Base-by-base conservation (phyloP, 83 land plant species). In the Diphasiastrum complanatum region DNA sequence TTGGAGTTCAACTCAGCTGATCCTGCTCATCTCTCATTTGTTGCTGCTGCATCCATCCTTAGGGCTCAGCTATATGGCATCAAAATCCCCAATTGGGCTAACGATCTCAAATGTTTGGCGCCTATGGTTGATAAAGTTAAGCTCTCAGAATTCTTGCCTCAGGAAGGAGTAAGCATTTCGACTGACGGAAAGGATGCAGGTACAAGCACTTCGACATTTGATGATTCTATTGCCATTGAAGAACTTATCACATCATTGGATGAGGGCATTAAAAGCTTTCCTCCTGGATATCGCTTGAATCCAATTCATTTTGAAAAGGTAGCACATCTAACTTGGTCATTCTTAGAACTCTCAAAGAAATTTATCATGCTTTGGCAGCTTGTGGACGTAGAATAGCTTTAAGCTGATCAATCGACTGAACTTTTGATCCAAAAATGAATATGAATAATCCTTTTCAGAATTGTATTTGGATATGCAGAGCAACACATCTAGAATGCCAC, bases 21-120 rank as follows among this genome's bases (percentile, higher is more conserved):
- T 54, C 58, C 58, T 23, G 11, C 58, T n/a, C 58, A 54, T 28
- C 58, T 54, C n/a, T 54, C 58, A 5, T 54, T 54, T 25, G 11
- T 54, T 18, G 33, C 33, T 18, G 33, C 58, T 5, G 58, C 58
- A 28, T 18, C 58, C 33, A 54, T 54, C 6, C 33, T 54, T 5
- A 28, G 58, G 6, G 58, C 58, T n/a, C n/a, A 54, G 14, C 5
- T 28, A 14, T 54, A 26, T 54, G 33, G 58, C 36, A 54, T 54
- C 18, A 5, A 18, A 6, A 6, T 18, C 23, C 51, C 51, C 18
- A 4, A 5, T 18, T 48, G 51, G 51, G 51, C 23, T 18, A 6
- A 6, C 51, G 23, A 48, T 24, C 51, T 24, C n/a, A 48, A 48
- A 24, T 24, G 23, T 5, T 24, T 48, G 6, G 51, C n/a, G 4